These are phyloP conservation scores for Mycotypha africana DNA, from an alignment of 371 early-diverging fungal genomes.

Conservation along the genomic window DNA sequence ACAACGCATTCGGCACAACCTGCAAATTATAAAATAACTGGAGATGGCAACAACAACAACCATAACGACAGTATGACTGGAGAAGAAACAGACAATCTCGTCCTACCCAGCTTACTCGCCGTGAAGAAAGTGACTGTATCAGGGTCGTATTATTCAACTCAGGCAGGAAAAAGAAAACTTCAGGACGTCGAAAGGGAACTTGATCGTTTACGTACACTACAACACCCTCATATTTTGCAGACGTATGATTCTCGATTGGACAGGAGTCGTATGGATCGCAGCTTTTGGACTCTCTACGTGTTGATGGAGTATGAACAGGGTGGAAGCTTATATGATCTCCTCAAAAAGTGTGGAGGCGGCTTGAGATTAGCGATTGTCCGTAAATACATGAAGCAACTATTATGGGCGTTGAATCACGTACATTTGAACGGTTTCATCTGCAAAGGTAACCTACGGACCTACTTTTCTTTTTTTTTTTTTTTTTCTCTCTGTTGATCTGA, in stretches of 20 bases:
- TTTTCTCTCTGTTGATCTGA: not conserved
- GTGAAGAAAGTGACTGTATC: slow-evolving; percentile 32
- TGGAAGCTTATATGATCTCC: slow-evolving; percentile 37
- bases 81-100: slow-evolving; percentile 17
- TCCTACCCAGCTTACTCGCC: slow-evolving; percentile 29
- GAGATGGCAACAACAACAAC: not conserved
- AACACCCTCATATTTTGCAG: slow-evolving; percentile 48
- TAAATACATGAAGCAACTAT: slow-evolving; percentile 53
- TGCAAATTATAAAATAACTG: slow-evolving; percentile 23
- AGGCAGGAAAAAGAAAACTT: slow-evolving; percentile 52
- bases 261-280: slow-evolving; percentile 20
- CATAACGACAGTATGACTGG: not conserved
- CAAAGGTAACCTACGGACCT: slow-evolving; percentile 34
- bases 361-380: slow-evolving; percentile 42
- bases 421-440: slow-evolving; percentile 58
- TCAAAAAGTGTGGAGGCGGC: slow-evolving; percentile 47
- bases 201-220: slow-evolving; percentile 48
- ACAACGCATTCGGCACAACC: slow-evolving; percentile 39
- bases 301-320: slow-evolving; percentile 50
- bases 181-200: slow-evolving; percentile 61
- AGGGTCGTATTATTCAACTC: slow-evolving; percentile 40
- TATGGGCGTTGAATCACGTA: slow-evolving; percentile 52
- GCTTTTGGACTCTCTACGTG: slow-evolving; percentile 49
- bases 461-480: not conserved
- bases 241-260: slow-evolving; percentile 55